Evolutionary conservation across 2,329 filamentous ascomycete genomes (phyloP).

Genomic region (Leptographium radiaticola): DNA sequence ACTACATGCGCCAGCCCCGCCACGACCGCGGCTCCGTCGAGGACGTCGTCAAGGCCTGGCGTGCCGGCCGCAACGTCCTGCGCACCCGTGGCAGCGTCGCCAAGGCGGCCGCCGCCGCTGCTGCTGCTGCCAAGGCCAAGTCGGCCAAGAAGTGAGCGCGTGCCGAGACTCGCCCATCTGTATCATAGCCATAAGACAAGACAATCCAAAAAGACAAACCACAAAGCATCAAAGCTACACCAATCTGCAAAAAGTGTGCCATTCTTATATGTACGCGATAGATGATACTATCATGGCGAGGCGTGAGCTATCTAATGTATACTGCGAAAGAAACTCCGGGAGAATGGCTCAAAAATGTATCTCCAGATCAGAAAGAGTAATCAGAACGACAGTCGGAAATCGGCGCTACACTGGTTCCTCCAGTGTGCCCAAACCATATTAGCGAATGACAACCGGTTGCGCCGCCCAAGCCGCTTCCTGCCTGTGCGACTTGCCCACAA

Average conservation of each 20-base stretch:
- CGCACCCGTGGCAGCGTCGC: constrained; percentile 13
- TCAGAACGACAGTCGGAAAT: too few relatives aligned
- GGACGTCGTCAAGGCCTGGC: constrained; percentile 56
- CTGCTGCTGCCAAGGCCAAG: not conserved
- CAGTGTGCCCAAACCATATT: too few relatives aligned
- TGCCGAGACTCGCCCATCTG: not conserved
- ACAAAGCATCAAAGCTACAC: too few relatives aligned
- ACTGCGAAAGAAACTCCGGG: not conserved
- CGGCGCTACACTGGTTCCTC: too few relatives aligned
- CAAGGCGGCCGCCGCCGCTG: constrained; percentile 7
- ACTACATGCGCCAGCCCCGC: constrained; percentile 78
- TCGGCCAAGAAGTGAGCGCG: not conserved
- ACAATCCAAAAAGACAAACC: too few relatives aligned
- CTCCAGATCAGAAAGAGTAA: too few relatives aligned
- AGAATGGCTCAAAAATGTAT: too few relatives aligned
- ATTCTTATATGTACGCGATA: not conserved
- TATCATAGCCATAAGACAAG: not conserved
- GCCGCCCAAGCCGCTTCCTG: too few relatives aligned
- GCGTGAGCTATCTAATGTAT: not conserved
- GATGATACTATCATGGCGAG: not conserved
- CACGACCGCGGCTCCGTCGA: constrained; percentile 84
- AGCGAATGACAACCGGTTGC: too few relatives aligned
- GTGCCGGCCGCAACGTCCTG: constrained; percentile 25
- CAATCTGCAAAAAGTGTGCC: too few relatives aligned
- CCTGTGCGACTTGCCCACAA: too few relatives aligned